These are phyloP conservation scores for Russula dissimulans DNA, from an alignment of 768 basidiomycete genomes.

Conservation along the genomic window DNA sequence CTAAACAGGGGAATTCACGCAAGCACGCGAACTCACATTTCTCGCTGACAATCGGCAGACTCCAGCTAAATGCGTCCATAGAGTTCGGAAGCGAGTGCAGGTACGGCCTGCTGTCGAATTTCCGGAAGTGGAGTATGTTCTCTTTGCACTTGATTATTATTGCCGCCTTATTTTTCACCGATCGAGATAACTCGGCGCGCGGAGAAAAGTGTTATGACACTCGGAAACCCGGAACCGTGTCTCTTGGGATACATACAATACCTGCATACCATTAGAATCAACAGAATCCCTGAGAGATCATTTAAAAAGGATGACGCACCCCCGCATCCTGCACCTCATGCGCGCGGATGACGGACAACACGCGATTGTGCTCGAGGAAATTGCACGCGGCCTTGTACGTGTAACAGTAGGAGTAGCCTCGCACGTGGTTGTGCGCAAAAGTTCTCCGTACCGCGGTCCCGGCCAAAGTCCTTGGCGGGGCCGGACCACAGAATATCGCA, in stretches of 20 bases:
- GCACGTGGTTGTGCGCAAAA: slow-evolving; percentile 93
- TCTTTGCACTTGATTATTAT: slow-evolving; percentile 93
- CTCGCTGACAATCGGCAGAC: slow-evolving; percentile 90
- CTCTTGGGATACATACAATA: slow-evolving; percentile 99
- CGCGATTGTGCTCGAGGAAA: slow-evolving; percentile 94
- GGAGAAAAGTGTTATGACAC: slow-evolving; percentile 99
- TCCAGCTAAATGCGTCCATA: slow-evolving; percentile 98
- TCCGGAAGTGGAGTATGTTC: slow-evolving; percentile 97
- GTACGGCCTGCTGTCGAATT: slow-evolving; percentile 94
- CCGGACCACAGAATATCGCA: slow-evolving; percentile 97
- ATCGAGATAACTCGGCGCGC: slow-evolving; percentile 92
- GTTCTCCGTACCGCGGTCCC: slow-evolving; percentile 80
- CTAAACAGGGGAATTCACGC: neutral
- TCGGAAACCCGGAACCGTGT: slow-evolving; percentile 95
- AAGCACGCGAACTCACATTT: slow-evolving; percentile 58
- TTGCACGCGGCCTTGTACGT: slow-evolving; percentile 94
- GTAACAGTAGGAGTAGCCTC: slow-evolving; percentile 95
- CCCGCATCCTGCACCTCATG: slow-evolving; percentile 99
- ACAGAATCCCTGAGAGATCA: slow-evolving; percentile 28
- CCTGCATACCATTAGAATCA: slow-evolving; percentile 29
- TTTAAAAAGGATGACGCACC: slow-evolving; percentile 29
- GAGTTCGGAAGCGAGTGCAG: slow-evolving; percentile 96
- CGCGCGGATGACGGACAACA: slow-evolving; percentile 92
- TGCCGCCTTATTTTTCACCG: slow-evolving; percentile 99
- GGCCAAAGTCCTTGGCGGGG: slow-evolving; percentile 94